Evolutionary conservation across 169 alveolate species (phyloP), one percentile per base, ranked within the genome.

Genomic region (Plasmodium cynomolgi): DNA sequence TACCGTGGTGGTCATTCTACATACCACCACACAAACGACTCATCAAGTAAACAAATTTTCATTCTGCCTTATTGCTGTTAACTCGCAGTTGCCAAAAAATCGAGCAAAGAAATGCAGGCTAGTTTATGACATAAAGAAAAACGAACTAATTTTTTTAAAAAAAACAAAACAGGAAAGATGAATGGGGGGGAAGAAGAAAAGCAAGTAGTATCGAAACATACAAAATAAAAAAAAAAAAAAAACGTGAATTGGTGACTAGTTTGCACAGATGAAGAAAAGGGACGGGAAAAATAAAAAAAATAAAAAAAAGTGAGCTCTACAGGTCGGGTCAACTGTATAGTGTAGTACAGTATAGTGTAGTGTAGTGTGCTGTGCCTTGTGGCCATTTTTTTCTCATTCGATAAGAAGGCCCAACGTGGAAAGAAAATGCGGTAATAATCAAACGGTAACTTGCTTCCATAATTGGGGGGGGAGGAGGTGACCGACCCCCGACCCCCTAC

Each of bases 21-120:
- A n/a, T n/a, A 4, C 5, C 9, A n/a, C 74, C 8, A 8, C 31
- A 2, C 72, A 56, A 3, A 2, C 6, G 3, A 20, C 9, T 5
- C 34, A 58, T 58, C 20, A 26, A 15, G 15, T 62, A n/a, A 11
- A 44, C 56, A 13, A 44, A 47, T 34, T 34, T 83, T 62, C 15
- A 56, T 83, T 83, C 23, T 58, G 31, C 39, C 73, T n/a, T 23
- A 34, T 50, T 84, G 39, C 37, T 34, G 15, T 29, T 26, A 20
- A 39, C 75, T 15, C 50, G 44, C 68, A 85, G 93, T 75, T 85
- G 81, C 93, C 93, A 50, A 85, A 85, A 75, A 85, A 74, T 77
- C 74, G 93, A 34, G 93, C 93, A 23, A 85, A 85, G 26, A 85
- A 85, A 85, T 74, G 85, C 93, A 85, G 93, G 23, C 84, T 85